Conservation (phyloP, 2,329 filamentous ascomycete species). For the Penicillium oxalicum region DNA sequence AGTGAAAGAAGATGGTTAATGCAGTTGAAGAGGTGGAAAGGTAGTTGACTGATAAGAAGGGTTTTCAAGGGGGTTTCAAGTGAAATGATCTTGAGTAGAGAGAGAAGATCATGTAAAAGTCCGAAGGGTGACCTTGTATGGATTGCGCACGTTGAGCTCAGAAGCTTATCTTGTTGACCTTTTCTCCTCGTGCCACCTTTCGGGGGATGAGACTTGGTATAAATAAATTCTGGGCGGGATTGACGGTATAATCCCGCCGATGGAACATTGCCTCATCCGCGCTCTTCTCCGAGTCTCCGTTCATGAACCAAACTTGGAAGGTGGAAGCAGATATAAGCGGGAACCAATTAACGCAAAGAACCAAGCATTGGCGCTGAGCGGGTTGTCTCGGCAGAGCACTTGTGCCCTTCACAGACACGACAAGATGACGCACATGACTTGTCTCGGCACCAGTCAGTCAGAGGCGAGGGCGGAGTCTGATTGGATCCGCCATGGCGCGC, state of each 20-base stretch:
- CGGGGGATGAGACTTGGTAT: constrained; percentile 8
- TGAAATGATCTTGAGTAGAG: constrained; percentile 27
- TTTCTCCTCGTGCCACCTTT: background rate
- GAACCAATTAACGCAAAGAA: constrained; percentile 10
- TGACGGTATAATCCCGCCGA: constrained; percentile 13
- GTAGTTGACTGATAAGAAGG: background rate
- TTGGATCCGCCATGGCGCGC: constrained; percentile 14
- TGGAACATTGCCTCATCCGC: constrained; percentile 2
- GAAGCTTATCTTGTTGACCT: constrained; percentile 2
- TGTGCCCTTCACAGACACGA: background rate
- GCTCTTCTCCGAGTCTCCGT: constrained; percentile 4
- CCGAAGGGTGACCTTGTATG: background rate
- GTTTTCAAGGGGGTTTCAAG: constrained; percentile 28
- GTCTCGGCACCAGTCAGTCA: constrained; percentile 15
- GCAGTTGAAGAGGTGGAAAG: background rate
- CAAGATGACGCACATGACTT: constrained; percentile 20
- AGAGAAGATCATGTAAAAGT: constrained; percentile 30
- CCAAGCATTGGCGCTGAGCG: constrained; percentile 8
- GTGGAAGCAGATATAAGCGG: constrained; percentile 11
- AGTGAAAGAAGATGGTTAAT: too few species aligned
- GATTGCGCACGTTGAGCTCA: too few species aligned
- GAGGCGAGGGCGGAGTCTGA: constrained; percentile 3
- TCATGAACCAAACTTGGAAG: constrained; percentile 3
- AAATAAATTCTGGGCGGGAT: constrained; percentile 10
- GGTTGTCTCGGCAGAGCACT: constrained; percentile 14